Conservation (phyloP, 2,329 filamentous ascomycete species). For the Lasiodiplodia sp. region DNA sequence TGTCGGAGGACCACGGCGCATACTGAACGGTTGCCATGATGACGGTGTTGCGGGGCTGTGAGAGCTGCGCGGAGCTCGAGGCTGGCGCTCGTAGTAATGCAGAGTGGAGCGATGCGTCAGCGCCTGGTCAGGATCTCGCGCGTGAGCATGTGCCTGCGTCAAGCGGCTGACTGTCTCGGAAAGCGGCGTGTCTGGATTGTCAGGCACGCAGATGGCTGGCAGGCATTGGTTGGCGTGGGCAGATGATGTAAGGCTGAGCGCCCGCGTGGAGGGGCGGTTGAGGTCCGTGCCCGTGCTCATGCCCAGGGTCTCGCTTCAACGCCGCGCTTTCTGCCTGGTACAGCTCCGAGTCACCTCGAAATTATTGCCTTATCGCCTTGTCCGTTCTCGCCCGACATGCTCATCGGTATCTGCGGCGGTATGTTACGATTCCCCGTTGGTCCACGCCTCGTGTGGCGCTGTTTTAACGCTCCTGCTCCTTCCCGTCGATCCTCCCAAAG, state of each 20-base stretch:
- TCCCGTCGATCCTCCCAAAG: neutral
- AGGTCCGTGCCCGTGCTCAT: neutral
- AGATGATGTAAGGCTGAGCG: conserved; percentile 27
- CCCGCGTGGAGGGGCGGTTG: conserved; percentile 1
- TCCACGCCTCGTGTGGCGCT: neutral
- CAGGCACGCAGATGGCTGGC: conserved; percentile 8
- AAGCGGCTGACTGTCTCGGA: conserved; percentile 23
- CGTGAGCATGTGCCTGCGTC: conserved; percentile 28
- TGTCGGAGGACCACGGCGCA: conserved; percentile 89
- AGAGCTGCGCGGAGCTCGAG: neutral
- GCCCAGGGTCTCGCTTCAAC: neutral
- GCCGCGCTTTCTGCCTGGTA: neutral
- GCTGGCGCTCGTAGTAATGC: neutral
- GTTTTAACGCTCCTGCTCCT: neutral
- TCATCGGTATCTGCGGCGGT: conserved; percentile 81
- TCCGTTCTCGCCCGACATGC: conserved; percentile 59
- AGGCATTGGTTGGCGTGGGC: conserved; percentile 10
- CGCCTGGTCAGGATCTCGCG: conserved; percentile 21
- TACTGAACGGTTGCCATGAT: conserved; percentile 68
- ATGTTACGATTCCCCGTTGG: conserved; percentile 37
- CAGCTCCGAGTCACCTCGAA: neutral
- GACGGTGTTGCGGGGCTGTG: conserved; percentile 17
- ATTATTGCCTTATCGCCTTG: neutral
- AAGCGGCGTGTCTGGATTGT: conserved; percentile 4
- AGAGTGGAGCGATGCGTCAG: conserved; percentile 20